Base-by-base conservation (phyloP, 2,329 filamentous ascomycete species). In the Xylariaceae sp. region DNA sequence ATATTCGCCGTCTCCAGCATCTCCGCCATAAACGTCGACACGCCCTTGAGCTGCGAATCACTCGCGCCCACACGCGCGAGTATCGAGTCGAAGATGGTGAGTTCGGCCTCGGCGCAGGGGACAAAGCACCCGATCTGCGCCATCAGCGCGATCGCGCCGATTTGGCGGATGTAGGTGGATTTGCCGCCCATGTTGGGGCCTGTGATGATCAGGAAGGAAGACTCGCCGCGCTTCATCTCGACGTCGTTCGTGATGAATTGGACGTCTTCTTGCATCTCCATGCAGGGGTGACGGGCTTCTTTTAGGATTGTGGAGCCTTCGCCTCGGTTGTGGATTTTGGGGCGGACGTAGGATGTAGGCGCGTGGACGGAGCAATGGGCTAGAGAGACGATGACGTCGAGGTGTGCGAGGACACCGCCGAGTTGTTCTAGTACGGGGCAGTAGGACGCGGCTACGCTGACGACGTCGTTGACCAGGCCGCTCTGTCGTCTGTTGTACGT, bases 1-100 rank as follows among this genome's bases (percentile, higher is more conserved):
- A 99, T 99, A 73, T 97, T 97, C 66, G 94, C 92, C 1, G 94
- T 99, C 74, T 99, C 94, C 18, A 99, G 83, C 94, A 99, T 99
- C 77, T 99, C 94, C 1, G 94, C 94, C 95, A 99, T 99, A 75
- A 99, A 99, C 0, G 94, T 99, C 2, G 91, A 96, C 1, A 99
- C 94, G 41, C 94, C 94, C 76, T 97, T 97, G 64, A 99, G 87
- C 74, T 97, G 94, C 5, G 90, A 96, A 75, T 99, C 95, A 67
- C 89, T 94, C 5, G 94, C 95, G 48, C 95, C 94, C 0, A 99
- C 94, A 67, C 94, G 89, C 0, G 95, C 94, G 45, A 99, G 88
- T 62, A 99, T 96, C 63, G 91, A 94, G 77, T 99, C 94, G 73
- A 97, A 99, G 60, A 99, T 92, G 13, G 90, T 96, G 50, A 99